Conservation (phyloP, 2,329 filamentous ascomycete species). For the Fusarium solani-melongenae region DNA sequence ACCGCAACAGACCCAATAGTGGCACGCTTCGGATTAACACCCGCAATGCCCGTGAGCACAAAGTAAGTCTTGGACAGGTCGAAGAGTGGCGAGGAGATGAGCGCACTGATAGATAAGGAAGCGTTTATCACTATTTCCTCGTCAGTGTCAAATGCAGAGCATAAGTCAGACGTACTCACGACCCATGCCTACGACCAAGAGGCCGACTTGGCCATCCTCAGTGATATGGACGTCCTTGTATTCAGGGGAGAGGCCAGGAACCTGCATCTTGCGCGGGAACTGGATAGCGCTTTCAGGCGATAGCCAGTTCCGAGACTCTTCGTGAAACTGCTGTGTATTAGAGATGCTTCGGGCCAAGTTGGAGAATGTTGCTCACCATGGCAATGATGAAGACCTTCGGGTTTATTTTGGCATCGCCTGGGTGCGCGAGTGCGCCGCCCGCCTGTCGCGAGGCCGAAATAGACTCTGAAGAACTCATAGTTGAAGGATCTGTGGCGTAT, state of each 20-base stretch:
- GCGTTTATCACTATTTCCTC: slow-evolving; percentile 16
- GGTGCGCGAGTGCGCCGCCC: background rate
- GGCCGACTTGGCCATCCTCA: slow-evolving; percentile 5
- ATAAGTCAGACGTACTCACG: background rate
- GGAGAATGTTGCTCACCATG: background rate
- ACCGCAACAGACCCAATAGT: slow-evolving; percentile 35
- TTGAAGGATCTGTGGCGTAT: background rate
- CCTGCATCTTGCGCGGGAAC: slow-evolving; percentile 14
- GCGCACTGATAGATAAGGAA: slow-evolving; percentile 21
- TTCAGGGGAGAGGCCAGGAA: slow-evolving; percentile 24
- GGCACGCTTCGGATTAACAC: slow-evolving; percentile 32
- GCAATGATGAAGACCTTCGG: slow-evolving; percentile 29
- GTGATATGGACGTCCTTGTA: slow-evolving; percentile 25
- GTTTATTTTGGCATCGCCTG: background rate
- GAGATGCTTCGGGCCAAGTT: fast-evolving
- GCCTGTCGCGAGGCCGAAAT: background rate
- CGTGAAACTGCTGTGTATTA: slow-evolving; percentile 7
- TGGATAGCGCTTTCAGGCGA: slow-evolving; percentile 9
- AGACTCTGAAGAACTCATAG: background rate
- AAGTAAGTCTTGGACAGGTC: slow-evolving; percentile 32
- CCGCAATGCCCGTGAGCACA: slow-evolving; percentile 33
- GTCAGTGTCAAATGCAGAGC: background rate
- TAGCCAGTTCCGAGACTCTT: slow-evolving; percentile 27
- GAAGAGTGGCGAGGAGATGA: slow-evolving; percentile 24
- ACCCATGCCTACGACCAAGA: slow-evolving; percentile 28